phyloP scores from a whole-genome alignment of 139 green algal species.

The Picochlorum sp. region DNA sequence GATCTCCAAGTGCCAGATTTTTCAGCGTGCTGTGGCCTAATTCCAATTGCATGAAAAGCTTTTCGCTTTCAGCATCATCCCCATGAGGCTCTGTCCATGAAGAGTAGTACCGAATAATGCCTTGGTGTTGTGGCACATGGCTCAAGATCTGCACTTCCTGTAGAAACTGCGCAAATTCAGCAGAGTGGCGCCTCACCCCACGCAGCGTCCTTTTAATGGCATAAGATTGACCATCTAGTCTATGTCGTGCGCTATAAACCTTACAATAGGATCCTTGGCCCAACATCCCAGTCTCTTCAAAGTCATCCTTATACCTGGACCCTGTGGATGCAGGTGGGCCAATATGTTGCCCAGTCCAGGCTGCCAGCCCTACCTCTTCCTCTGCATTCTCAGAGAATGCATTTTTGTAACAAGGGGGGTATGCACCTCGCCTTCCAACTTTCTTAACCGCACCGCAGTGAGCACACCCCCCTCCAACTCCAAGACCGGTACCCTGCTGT shows the following conservation, averaged over 20 bases:
- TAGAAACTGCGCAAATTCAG: constrained; percentile 18
- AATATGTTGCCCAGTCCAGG: not conserved
- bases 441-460: no score
- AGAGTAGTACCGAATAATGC: constrained; percentile 76
- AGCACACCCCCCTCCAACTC: no score
- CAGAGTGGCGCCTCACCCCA: constrained; percentile 30
- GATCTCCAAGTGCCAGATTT: not conserved
- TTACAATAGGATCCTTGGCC: constrained; percentile 64
- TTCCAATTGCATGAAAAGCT: constrained; percentile 86
- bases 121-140: constrained; percentile 50
- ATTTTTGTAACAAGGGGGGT: constrained; percentile 35
- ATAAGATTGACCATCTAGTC: constrained; percentile 73
- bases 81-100: constrained; percentile 59
- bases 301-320: constrained; percentile 35
- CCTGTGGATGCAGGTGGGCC: not conserved
- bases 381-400: constrained; percentile 15
- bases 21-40: constrained; percentile 42
- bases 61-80: constrained; percentile 24
- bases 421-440: constrained; percentile 3
- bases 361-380: not conserved
- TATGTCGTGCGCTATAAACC: constrained; percentile 57
- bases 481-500: not conserved
- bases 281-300: constrained; percentile 45
- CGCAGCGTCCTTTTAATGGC: constrained; percentile 70
- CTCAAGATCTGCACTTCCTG: constrained; percentile 79